A percentile compares a stretch with the other conserved stretches of the same genome.
Conservation (phyloP, 2,329 filamentous ascomycete genomes). For the Colletotrichum sansevieriae region DNA sequence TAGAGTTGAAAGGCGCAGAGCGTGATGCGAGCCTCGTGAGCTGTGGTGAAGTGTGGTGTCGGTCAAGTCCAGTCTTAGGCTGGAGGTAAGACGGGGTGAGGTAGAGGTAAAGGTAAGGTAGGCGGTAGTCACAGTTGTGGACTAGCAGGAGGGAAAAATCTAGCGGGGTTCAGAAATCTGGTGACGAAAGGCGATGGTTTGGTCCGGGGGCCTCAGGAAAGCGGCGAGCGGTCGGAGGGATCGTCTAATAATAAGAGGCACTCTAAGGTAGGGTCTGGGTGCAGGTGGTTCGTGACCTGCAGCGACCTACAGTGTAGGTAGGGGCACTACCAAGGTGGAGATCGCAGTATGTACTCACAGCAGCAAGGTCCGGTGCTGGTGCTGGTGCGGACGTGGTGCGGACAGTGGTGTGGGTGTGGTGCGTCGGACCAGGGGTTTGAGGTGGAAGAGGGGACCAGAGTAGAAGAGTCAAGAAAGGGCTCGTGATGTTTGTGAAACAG, state of each 20-base stretch:
- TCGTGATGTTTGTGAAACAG: constrained; percentile 40
- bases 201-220: constrained; percentile 19
- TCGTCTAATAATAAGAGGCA: no score
- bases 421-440: constrained; percentile 17
- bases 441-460: not conserved
- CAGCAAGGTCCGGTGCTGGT: constrained; percentile 22
- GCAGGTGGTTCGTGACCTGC: constrained; percentile 41
- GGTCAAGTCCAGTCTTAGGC: constrained; percentile 6
- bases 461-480: constrained; percentile 15
- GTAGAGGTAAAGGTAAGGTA: not conserved
- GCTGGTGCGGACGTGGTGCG: constrained; percentile 29
- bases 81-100: not conserved
- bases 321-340: not conserved
- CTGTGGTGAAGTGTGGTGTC: constrained; percentile 5
- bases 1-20: not conserved
- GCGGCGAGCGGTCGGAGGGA: not conserved
- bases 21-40: constrained; percentile 38
- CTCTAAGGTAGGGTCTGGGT: not conserved
- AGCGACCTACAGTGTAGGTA: not conserved
- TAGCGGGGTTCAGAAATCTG: constrained; percentile 40
- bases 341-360: no score
- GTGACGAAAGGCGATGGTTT: constrained; percentile 35
- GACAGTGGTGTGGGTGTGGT: constrained; percentile 24
- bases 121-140: constrained; percentile 18
- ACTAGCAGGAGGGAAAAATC: constrained; percentile 11